These are phyloP conservation scores for Verticillium tricorpus DNA, from an alignment of 2,329 filamentous ascomycete species.

Conservation along the genomic window DNA sequence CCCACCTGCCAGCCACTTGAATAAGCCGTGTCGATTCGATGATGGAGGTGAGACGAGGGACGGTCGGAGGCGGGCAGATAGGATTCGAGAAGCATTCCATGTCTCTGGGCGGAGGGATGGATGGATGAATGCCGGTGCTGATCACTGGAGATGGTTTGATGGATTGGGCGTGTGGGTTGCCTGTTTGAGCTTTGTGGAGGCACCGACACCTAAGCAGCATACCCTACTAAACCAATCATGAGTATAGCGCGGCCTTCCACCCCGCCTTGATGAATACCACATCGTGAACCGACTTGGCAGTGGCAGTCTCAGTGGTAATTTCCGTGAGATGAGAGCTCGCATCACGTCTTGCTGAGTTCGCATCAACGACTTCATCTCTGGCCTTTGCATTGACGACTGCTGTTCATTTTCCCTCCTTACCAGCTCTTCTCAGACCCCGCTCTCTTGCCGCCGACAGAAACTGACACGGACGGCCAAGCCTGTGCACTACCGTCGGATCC, in stretches of 20 bases:
- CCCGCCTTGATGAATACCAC: background rate
- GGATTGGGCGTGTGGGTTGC: background rate
- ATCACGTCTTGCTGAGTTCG: background rate
- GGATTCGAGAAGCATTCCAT: background rate
- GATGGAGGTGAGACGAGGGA: background rate
- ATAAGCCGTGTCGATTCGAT: too few relatives aligned
- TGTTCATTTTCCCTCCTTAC: background rate
- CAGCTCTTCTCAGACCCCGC: background rate
- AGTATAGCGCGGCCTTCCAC: too few relatives aligned
- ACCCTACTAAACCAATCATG: too few relatives aligned
- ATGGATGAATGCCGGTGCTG: background rate
- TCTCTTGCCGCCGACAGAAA: background rate
- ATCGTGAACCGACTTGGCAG: background rate
- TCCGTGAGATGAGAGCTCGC: background rate
- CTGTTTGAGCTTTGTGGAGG: too few relatives aligned
- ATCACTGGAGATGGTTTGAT: background rate
- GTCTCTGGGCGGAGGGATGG: background rate
- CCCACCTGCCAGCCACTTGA: too few relatives aligned
- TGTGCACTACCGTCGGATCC: background rate
- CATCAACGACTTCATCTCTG: background rate
- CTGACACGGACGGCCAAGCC: background rate
- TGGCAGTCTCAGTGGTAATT: background rate
- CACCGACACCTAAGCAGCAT: too few relatives aligned
- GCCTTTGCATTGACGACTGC: background rate
- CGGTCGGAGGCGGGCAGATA: background rate